Base-by-base conservation (phyloP, 1,139 yeast genomes). In the Arxiozyma slooffiae region DNA sequence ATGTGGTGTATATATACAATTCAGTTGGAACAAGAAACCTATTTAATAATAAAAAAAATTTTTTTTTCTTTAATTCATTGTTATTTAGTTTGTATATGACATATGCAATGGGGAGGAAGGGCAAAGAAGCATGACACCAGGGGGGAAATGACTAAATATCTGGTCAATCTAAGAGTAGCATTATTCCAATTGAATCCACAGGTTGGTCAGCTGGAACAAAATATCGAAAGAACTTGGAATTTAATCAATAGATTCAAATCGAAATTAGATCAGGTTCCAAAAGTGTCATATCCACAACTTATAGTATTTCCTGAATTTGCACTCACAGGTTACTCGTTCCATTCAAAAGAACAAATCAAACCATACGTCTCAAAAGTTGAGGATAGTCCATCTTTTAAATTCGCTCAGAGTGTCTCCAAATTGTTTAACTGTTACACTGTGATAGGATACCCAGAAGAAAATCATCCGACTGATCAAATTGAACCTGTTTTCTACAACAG, bases 301-400 rank as follows among this genome's bases (percentile, higher is more conserved):
- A 66, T 89, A 7, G 77, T 90, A 1, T 73, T 90, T 17, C 96
- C 97, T 0, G 97, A 90, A 61, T 69, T 89, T 50, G 90, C 95
- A 0, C 69, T 90, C 23, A 85, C 96, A 0, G 97, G 97, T 1
- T 90, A 89, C 66, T 85, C 84, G 60, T 88, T 82, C 67, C 63
- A 68, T 17, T 68, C 74, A 16, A 66, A 71, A 21, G 57, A 62
- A 0, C 81, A 79, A n/a, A 79, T 89, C 9, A 63, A 64, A 46
- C 92, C 92, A 2, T 81, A 68, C 58, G 67, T 85, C 24, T 90
- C 38, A 2, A n/a, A 9, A 9, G 38, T 43, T 3, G 70, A 60
- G 42, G 53, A 58, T 0, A 80, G 81, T 0, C 72, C 74, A 1
- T 72, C 85, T 1, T 72, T 77, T 22, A 63, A 70, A 14, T 77